These are phyloP conservation scores for Microsporum audouinii DNA, from an alignment of 2,329 filamentous ascomycete species.

Conservation along the genomic window DNA sequence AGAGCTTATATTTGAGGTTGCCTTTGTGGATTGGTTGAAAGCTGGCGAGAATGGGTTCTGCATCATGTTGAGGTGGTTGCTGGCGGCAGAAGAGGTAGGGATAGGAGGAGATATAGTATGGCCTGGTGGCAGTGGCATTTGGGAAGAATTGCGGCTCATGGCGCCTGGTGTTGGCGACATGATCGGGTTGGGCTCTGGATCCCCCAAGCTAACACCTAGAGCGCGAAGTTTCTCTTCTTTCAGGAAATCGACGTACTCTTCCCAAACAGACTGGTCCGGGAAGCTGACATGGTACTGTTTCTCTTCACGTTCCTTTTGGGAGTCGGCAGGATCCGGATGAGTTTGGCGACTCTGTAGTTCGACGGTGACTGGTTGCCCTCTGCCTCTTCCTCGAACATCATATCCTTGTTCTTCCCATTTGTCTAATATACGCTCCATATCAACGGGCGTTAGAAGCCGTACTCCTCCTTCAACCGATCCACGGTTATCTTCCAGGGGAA, in stretches of 20 bases:
- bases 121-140: conserved; percentile 48
- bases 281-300: conserved; percentile 30
- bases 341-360: conserved; percentile 30
- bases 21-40: conserved; percentile 46
- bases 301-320: conserved; percentile 25
- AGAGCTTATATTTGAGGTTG: conserved; percentile 54
- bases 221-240: conserved; percentile 87
- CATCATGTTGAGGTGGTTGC: conserved; percentile 51
- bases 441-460: conserved; percentile 28
- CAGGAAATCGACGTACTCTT: conserved; percentile 68
- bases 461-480: conserved; percentile 38
- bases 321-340: conserved; percentile 33
- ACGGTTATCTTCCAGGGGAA: conserved; percentile 57
- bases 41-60: conserved; percentile 54
- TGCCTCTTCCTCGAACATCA: conserved; percentile 32
- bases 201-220: conserved; percentile 71
- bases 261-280: conserved; percentile 48
- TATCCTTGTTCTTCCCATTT: conserved; percentile 36
- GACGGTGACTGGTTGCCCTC: conserved; percentile 19
- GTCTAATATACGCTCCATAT: conserved; percentile 30
- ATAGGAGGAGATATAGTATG: conserved; percentile 75
- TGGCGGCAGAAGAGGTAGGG: conserved; percentile 65
- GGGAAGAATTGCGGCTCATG: conserved; percentile 58
- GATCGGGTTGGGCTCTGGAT: conserved; percentile 55
- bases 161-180: conserved; percentile 51